A percentile compares a stretch with the other conserved stretches of the same genome.
phyloP scores from a whole-genome alignment of 2,329 filamentous ascomycete genomes.

The Zasmidium cellare region DNA sequence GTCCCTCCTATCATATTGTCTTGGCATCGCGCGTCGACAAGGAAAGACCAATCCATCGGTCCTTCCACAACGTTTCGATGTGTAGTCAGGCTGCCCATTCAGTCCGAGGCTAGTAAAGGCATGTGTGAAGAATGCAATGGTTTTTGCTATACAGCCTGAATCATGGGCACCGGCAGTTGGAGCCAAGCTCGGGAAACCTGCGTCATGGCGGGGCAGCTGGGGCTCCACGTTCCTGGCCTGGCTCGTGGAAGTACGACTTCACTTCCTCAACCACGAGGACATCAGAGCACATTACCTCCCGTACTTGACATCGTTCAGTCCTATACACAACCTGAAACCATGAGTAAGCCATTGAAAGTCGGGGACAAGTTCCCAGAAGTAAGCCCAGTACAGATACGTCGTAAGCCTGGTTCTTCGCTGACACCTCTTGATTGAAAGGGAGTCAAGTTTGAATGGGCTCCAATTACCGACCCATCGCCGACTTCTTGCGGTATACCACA shows the following conservation, averaged over 20 bases:
- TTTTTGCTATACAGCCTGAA: too few relatives aligned
- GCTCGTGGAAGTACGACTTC: background rate
- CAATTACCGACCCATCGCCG: conserved; percentile 71
- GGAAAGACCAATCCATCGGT: too few relatives aligned
- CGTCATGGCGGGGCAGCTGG: background rate
- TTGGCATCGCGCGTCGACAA: too few relatives aligned
- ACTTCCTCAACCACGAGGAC: too few relatives aligned
- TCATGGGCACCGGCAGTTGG: background rate
- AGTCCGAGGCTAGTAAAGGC: too few relatives aligned
- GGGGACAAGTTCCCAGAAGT: conserved; percentile 77
- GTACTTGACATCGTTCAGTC: too few relatives aligned
- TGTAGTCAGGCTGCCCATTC: too few relatives aligned
- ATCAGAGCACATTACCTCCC: too few relatives aligned
- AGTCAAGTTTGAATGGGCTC: conserved; percentile 79
- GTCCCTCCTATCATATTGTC: too few relatives aligned
- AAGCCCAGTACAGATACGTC: background rate
- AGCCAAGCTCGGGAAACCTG: background rate
- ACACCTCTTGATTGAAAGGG: conserved; percentile 42
- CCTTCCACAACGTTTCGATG: too few relatives aligned
- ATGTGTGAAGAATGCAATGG: too few relatives aligned
- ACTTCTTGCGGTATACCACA: conserved; percentile 76
- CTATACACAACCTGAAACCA: background rate
- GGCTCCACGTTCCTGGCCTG: background rate
- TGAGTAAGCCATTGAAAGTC: conserved; percentile 60
- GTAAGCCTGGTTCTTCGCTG: background rate